Evolutionary conservation across 164 flowering plant genomes (phyloP).

Genomic region (Euptelea pleiosperma): DNA sequence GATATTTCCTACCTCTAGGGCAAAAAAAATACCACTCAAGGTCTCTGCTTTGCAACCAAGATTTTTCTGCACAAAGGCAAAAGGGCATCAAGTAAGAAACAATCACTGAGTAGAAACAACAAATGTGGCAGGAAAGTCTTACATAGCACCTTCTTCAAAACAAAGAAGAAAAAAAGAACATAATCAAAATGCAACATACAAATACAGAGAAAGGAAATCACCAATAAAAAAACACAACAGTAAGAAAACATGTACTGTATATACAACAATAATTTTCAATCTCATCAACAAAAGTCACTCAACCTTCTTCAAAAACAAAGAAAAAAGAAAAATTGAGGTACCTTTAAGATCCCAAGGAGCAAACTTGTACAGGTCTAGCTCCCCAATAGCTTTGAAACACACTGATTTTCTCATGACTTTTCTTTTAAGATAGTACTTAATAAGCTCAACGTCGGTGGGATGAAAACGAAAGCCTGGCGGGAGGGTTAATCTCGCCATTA

Average conservation of each 20-base stretch:
- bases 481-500: constrained; percentile 42
- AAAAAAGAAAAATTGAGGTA: constrained; percentile 14
- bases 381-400: constrained; percentile 37
- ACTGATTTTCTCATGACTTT: constrained; percentile 50
- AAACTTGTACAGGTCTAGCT: constrained; percentile 56
- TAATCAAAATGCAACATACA: too few relatives aligned
- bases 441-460: constrained; percentile 75
- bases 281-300: too few relatives aligned
- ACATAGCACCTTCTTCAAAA: too few relatives aligned
- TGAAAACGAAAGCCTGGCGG: constrained; percentile 84
- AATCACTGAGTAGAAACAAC: not conserved
- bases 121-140: not conserved
- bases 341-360: constrained; percentile 82
- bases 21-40: too few relatives aligned
- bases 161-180: too few relatives aligned
- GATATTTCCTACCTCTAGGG: constrained; percentile 57
- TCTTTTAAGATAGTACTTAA: constrained; percentile 58
- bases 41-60: too few relatives aligned
- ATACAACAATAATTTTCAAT: not conserved
- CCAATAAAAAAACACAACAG: not conserved
- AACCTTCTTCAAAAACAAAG: too few relatives aligned
- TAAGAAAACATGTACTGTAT: not conserved
- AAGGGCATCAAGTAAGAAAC: not conserved
- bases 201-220: not conserved
- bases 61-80: constrained; percentile 33